Conservation (phyloP, 164 flowering plant species). For the Malania oleifera region DNA sequence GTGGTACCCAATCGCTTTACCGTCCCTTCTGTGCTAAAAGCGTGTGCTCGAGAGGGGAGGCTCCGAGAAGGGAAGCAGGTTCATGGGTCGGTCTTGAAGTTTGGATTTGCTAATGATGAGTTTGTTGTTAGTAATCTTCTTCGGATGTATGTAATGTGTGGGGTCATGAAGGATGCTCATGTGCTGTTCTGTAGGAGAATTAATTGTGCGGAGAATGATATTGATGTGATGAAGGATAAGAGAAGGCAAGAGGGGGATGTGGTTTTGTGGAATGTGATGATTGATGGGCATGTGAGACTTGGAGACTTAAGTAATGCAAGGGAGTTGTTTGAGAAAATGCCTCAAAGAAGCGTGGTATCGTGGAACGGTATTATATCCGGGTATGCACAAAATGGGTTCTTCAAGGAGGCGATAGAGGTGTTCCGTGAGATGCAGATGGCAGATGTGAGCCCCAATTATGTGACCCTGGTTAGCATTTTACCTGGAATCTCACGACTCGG, state of each 20-base stretch:
- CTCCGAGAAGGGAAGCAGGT: slow-evolving; percentile 43
- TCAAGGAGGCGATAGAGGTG: slow-evolving; percentile 49
- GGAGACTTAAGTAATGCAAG: slow-evolving; percentile 36
- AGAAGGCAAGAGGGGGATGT: slow-evolving; percentile 30
- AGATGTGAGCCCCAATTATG: slow-evolving; percentile 44
- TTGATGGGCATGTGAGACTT: slow-evolving; percentile 49
- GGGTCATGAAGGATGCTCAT: slow-evolving; percentile 38
- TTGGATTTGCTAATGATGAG: slow-evolving; percentile 37
- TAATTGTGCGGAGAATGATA: background rate
- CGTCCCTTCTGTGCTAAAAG: slow-evolving; percentile 50
- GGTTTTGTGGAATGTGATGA: slow-evolving; percentile 65
- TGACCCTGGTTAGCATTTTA: slow-evolving; percentile 55
- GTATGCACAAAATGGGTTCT: slow-evolving; percentile 49
- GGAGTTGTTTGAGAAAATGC: slow-evolving; percentile 51
- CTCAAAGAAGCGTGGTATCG: slow-evolving; percentile 53
- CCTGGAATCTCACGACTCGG: slow-evolving; percentile 53
- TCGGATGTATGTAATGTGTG: slow-evolving; percentile 41
- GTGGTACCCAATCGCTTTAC: slow-evolving; percentile 42
- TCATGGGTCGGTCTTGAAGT: slow-evolving; percentile 39
- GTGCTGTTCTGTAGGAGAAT: slow-evolving; percentile 20
- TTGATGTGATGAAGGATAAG: slow-evolving; percentile 5
- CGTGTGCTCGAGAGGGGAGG: slow-evolving; percentile 33
- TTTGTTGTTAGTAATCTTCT: slow-evolving; percentile 50
- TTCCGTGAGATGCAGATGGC: slow-evolving; percentile 51
- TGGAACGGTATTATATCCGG: slow-evolving; percentile 72